Percentiles rank a stretch among this genome's conserved stretches.
These are phyloP conservation scores for Esteya vermicola DNA, from an alignment of 2,329 filamentous ascomycete species.

Conservation along the genomic window DNA sequence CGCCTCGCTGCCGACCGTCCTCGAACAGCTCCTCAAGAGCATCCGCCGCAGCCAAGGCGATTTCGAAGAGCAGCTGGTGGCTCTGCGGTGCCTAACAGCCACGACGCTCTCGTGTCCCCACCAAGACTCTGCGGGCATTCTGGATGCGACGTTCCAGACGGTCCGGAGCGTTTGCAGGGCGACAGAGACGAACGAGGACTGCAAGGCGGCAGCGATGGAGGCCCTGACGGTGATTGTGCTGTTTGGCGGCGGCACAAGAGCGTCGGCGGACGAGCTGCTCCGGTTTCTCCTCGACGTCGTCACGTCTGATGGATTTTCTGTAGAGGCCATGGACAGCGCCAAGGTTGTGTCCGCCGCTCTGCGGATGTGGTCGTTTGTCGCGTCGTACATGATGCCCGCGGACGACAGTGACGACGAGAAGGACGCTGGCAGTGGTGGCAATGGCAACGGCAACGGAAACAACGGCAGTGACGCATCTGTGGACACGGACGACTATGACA, in stretches of 20 bases:
- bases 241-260: constrained; percentile 59
- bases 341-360: constrained; percentile 61
- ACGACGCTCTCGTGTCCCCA: constrained; percentile 50
- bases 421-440: constrained; percentile 51
- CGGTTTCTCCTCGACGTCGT: constrained; percentile 64
- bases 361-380: constrained; percentile 67
- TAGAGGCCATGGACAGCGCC: constrained; percentile 57
- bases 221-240: constrained; percentile 58
- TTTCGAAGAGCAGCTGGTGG: constrained; percentile 52
- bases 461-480: too few species aligned
- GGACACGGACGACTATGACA: constrained; percentile 37
- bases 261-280: constrained; percentile 57
- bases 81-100: constrained; percentile 57
- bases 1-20: constrained; percentile 42
- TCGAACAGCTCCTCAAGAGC: constrained; percentile 53
- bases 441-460: not conserved
- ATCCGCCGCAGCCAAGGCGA: constrained; percentile 56
- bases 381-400: constrained; percentile 37
- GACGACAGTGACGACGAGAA: constrained; percentile 55
- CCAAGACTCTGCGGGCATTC: constrained; percentile 41
- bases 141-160: constrained; percentile 42
- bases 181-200: constrained; percentile 45
- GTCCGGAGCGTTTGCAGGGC: constrained; percentile 53
- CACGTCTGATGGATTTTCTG: constrained; percentile 60
- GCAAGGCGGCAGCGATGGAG: constrained; percentile 61